Conservation (phyloP, 768 basidiomycete genomes). For the Tylopilus sp. region DNA sequence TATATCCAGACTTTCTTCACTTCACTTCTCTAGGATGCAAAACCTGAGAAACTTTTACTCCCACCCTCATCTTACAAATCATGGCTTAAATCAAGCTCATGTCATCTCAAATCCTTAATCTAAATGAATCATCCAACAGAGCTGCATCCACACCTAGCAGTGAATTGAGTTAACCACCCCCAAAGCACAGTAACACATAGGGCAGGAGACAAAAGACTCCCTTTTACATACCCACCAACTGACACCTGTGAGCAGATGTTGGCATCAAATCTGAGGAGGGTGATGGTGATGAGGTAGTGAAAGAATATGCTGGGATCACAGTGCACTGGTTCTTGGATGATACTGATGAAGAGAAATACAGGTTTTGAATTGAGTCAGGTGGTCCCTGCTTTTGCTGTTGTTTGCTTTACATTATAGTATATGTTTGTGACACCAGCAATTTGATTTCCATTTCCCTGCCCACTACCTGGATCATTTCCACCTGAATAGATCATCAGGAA, state of each 20-base stretch:
- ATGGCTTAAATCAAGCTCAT: constrained; percentile 60
- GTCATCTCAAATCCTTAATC: constrained; percentile 39
- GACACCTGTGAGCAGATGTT: constrained; percentile 26
- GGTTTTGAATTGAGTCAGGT: too few species aligned
- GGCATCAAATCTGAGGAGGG: constrained; percentile 41
- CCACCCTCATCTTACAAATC: constrained; percentile 35
- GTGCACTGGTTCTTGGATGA: too few species aligned
- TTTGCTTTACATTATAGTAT: too few species aligned
- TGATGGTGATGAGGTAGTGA: constrained; percentile 40
- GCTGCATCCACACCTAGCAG: constrained; percentile 23
- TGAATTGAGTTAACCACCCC: constrained; percentile 22
- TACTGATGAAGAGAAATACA: too few species aligned
- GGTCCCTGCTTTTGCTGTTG: too few species aligned
- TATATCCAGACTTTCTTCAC: not conserved
- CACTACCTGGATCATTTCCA: too few species aligned
- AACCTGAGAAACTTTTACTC: constrained; percentile 33
- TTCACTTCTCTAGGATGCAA: constrained; percentile 25
- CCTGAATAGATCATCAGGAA: too few species aligned
- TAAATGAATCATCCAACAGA: constrained; percentile 30
- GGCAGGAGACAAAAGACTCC: constrained; percentile 6
- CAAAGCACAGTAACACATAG: constrained; percentile 24
- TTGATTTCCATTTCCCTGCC: too few species aligned
- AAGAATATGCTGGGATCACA: too few species aligned
- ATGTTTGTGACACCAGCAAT: too few species aligned
- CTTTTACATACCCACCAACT: not conserved